phyloP scores from a whole-genome alignment of 768 basidiomycete species.

The Lepiota brunneoincarnata region DNA sequence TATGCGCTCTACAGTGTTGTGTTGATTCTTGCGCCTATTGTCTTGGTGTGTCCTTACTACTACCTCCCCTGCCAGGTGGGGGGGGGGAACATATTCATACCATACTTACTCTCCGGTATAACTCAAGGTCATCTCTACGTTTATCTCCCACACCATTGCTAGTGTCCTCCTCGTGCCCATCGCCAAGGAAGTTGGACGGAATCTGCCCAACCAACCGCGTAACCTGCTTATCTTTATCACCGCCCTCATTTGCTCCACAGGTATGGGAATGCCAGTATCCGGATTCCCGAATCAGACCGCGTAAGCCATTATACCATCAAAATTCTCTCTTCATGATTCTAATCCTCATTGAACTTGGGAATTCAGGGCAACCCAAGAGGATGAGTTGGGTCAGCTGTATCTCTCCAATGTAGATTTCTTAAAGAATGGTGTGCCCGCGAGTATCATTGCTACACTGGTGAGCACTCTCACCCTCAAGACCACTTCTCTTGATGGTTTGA shows the following conservation, averaged over 20 bases:
- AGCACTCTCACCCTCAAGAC: slow-evolving; percentile 19
- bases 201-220: slow-evolving; percentile 63
- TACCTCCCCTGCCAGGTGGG: slow-evolving; percentile 8
- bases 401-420: slow-evolving; percentile 84
- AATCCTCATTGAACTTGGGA: slow-evolving; percentile 7
- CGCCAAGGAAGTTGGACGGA: slow-evolving; percentile 85
- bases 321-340: slow-evolving; percentile 16
- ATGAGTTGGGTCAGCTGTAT: slow-evolving; percentile 91
- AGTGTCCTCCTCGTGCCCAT: slow-evolving; percentile 97
- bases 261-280: slow-evolving; percentile 98
- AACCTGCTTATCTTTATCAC: slow-evolving; percentile 93
- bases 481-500: not conserved
- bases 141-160: slow-evolving; percentile 97
- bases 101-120: slow-evolving; percentile 32
- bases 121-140: slow-evolving; percentile 77
- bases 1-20: slow-evolving; percentile 68
- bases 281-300: slow-evolving; percentile 99
- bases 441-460: slow-evolving; percentile 82
- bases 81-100: not conserved
- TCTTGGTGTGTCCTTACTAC: slow-evolving; percentile 51
- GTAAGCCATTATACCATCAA: slow-evolving; percentile 45
- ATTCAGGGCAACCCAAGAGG: slow-evolving; percentile 82
- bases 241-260: slow-evolving; percentile 87
- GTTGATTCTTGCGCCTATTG: slow-evolving; percentile 62
- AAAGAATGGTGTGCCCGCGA: slow-evolving; percentile 94